A percentile compares a stretch with the other conserved stretches of the same genome.
These are phyloP conservation scores for Exophiala oligosperma DNA, from an alignment of 2,329 filamentous ascomycete species.

Conservation along the genomic window DNA sequence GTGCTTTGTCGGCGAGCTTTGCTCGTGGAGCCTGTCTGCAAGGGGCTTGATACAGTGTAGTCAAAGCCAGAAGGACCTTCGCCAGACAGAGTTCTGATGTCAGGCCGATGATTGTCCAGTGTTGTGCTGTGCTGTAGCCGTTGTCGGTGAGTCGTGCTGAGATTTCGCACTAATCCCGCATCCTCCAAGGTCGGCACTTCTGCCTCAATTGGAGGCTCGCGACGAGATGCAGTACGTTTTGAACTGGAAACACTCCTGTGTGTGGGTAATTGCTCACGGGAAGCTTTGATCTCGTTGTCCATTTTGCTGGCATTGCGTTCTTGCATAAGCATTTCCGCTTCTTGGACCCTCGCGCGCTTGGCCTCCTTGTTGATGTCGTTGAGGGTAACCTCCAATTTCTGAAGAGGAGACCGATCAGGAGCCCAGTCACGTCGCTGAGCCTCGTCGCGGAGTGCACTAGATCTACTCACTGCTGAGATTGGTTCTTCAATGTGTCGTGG, in stretches of 20 bases:
- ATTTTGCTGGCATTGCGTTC: conserved; percentile 47
- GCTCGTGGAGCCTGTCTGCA: conserved; percentile 1
- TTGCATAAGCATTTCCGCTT: conserved; percentile 73
- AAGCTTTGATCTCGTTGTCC: neutral
- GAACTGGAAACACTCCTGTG: neutral
- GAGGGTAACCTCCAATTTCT: conserved; percentile 87
- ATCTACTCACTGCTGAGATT: conserved; percentile 21
- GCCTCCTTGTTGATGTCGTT: conserved; percentile 95
- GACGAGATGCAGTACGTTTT: conserved; percentile 6
- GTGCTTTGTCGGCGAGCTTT: conserved; percentile 11
- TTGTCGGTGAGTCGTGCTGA: conserved; percentile 37
- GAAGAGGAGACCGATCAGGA: conserved; percentile 82
- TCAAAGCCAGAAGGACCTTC: conserved; percentile 30
- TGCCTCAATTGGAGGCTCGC: conserved; percentile 7
- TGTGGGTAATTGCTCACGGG: conserved; percentile 1
- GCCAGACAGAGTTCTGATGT: conserved; percentile 21
- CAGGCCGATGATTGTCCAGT: conserved; percentile 31
- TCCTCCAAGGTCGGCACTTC: conserved; percentile 28
- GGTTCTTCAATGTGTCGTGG: conserved; percentile 16
- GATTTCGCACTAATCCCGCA: conserved; percentile 35
- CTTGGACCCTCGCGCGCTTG: conserved; percentile 79
- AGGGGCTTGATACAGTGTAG: conserved; percentile 20
- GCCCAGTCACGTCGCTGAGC: conserved; percentile 57
- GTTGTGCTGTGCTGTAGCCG: conserved; percentile 36
- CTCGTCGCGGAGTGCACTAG: conserved; percentile 26